Conservation (phyloP, 164 flowering plant genomes). For the Annona squamosa region DNA sequence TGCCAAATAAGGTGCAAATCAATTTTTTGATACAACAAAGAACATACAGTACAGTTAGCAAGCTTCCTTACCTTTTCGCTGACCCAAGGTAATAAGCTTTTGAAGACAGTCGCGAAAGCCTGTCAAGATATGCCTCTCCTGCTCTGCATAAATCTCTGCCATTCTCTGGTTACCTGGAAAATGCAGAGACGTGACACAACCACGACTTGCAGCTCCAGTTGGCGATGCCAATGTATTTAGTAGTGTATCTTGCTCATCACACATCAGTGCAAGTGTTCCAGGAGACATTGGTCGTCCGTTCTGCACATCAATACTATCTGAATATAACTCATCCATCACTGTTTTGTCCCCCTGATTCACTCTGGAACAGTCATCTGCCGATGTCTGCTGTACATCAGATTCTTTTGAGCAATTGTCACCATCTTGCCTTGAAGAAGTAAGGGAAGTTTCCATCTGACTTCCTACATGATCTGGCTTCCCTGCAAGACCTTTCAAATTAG, state of each 20-base stretch:
- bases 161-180: conserved; percentile 40
- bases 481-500: conserved; percentile 26
- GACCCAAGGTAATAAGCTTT: conserved; percentile 63
- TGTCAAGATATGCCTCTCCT: conserved; percentile 66
- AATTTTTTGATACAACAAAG: not conserved
- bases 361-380: conserved; percentile 33
- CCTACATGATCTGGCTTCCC: conserved; percentile 31
- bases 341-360: conserved; percentile 43
- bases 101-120: conserved; percentile 70
- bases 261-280: conserved; percentile 86
- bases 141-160: conserved; percentile 64
- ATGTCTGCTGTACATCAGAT: conserved; percentile 29
- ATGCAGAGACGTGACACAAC: conserved; percentile 27
- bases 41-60: conserved; percentile 2
- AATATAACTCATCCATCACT: conserved; percentile 35
- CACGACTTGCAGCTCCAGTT: conserved; percentile 28
- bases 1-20: not conserved
- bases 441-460: conserved; percentile 31
- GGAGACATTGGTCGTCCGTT: conserved; percentile 84
- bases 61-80: conserved; percentile 60
- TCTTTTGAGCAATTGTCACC: conserved; percentile 34
- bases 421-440: conserved; percentile 42
- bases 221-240: conserved; percentile 67
- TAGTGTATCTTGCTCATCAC: conserved; percentile 85
- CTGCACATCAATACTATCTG: conserved; percentile 54